Conservation (phyloP, 495 filamentous ascomycete genomes). For the Aspergillus homomorphus region DNA sequence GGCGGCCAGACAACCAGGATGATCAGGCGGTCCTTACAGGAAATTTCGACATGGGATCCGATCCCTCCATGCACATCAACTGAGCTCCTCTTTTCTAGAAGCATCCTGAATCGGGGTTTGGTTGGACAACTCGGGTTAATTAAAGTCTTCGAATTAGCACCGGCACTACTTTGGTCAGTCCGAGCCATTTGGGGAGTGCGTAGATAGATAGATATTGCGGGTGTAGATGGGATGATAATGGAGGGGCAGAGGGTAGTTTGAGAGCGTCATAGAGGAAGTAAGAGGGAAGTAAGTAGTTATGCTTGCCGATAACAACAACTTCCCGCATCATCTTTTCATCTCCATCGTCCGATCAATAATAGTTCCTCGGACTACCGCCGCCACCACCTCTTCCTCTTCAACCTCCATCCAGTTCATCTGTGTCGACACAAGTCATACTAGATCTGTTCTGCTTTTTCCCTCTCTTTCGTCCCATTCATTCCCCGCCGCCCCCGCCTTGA, state of each 20-base stretch:
- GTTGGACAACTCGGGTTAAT: constrained; percentile 3
- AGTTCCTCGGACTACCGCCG: not conserved
- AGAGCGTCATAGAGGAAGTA: too few species aligned
- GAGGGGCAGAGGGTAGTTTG: too few species aligned
- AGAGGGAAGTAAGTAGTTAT: too few species aligned
- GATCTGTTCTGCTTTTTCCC: not conserved
- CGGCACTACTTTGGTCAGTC: too few species aligned
- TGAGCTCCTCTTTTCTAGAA: constrained; percentile 9
- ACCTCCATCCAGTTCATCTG: too few species aligned
- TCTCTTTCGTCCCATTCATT: not conserved
- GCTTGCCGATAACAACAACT: too few species aligned
- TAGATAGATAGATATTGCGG: not conserved
- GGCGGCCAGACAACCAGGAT: not conserved
- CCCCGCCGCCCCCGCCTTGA: constrained; percentile 15
- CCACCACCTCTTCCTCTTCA: not conserved
- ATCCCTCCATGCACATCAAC: not conserved
- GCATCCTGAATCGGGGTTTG: constrained; percentile 3
- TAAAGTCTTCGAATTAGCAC: too few species aligned
- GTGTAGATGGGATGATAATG: not conserved
- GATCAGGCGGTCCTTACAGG: constrained; percentile 9
- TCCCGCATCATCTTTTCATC: not conserved
- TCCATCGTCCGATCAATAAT: not conserved
- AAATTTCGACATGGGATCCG: not conserved
- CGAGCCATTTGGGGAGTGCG: too few species aligned
- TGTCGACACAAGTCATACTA: not conserved